These are phyloP conservation scores for Neurospora sp. DNA, from an alignment of 495 filamentous ascomycete genomes.

Conservation along the genomic window DNA sequence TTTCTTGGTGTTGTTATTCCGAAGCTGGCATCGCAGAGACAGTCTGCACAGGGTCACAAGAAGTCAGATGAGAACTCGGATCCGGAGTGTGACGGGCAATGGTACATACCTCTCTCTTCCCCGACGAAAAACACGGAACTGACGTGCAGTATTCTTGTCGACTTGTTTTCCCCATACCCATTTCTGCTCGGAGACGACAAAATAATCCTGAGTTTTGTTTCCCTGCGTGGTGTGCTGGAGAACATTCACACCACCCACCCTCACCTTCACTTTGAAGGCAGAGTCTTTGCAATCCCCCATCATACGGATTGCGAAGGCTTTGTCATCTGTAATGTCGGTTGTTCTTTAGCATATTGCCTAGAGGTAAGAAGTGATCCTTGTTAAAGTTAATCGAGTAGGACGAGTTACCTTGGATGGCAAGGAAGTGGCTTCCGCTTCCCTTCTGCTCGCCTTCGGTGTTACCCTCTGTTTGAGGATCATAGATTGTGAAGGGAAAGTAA, in stretches of 20 bases:
- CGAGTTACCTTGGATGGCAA: neutral
- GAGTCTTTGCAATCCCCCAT: neutral
- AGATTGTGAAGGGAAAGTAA: neutral
- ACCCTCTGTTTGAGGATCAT: neutral
- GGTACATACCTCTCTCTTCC: neutral
- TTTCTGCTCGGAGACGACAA: neutral
- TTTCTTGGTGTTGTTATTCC: neutral
- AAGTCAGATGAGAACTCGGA: neutral
- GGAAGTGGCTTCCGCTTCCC: neutral
- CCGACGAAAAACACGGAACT: neutral
- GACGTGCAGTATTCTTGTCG: neutral
- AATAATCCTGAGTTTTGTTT: neutral
- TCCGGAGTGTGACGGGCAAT: neutral
- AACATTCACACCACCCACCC: neutral
- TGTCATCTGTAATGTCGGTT: neutral
- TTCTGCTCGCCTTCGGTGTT: neutral
- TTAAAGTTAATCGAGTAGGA: accelerated
- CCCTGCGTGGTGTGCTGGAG: neutral
- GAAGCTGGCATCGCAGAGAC: neutral
- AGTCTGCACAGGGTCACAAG: neutral
- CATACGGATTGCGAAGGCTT: neutral
- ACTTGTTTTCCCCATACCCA: neutral
- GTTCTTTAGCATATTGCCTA: neutral
- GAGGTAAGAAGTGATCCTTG: neutral
- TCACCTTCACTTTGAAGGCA: neutral